Base-by-base conservation (phyloP, 192 early-diverging fungal species). In the Backusella circina region DNA sequence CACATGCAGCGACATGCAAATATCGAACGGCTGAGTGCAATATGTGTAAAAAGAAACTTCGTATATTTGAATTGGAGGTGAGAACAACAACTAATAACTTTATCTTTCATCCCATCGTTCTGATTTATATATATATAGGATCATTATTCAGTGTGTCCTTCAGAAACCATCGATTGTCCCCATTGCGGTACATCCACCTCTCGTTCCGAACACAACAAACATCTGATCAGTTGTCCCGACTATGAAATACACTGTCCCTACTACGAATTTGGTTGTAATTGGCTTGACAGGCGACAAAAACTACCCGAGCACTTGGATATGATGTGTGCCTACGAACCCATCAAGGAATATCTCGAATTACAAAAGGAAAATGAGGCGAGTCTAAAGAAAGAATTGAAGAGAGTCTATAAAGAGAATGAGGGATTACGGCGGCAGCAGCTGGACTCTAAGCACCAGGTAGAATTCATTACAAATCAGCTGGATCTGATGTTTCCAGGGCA, bases 301-400 rank as follows among this genome's bases (percentile, higher is more conserved):
- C 31, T 86, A 16, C 38, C 33, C 1, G 74, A 73, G 13, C 92
- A 93, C 74, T 70, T 81, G 5, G 70, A 74, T 5, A 61, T 61
- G 54, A 54, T 75, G n/a, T 93, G 92, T 50, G 76, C 87, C 0
- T 92, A 88, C 54, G 91, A 91, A 39, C 77, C 86, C 15, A 86
- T 93, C 47, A 87, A 88, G 67, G 83, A 82, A 2, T 90, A 83
- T 38, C 76, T 92, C 10, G 70, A 76, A 13, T 38, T 81, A 1
- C 84, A 88, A 39, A 84, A 90, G 23, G 69, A 75, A 30, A 80
- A 79, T 28, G 79, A 82, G 26, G 80, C 86, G 4, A 37, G 72
- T 1, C 37, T 90, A 7, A 76, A 80, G 23, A 74, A 86, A 1
- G 87, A 93, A 35, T 80, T 90, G 50, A 35, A 76, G 26, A 75